These are phyloP conservation scores for Kodamaea neixiangensis DNA, from an alignment of 805 yeast species.

Conservation along the genomic window DNA sequence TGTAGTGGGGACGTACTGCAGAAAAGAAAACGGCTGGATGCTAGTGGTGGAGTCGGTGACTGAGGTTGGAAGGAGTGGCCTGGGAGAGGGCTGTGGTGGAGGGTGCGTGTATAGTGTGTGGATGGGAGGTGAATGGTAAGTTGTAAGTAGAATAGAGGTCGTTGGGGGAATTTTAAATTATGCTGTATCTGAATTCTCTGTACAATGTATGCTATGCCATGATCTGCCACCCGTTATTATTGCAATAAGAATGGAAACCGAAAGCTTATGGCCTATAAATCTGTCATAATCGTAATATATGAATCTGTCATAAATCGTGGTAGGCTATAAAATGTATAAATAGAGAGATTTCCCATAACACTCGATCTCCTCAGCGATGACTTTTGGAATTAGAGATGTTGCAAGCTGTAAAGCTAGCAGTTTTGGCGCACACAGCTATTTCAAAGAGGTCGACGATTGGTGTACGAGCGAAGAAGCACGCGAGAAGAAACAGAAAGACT, in stretches of 20 bases:
- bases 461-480: background rate
- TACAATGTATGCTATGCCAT: too few relatives aligned
- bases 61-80: too few relatives aligned
- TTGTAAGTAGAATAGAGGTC: background rate
- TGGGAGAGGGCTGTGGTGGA: background rate
- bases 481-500: background rate
- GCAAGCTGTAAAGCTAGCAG: too few relatives aligned
- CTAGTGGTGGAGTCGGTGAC: background rate
- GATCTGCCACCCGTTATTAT: too few relatives aligned
- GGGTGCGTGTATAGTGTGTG: background rate
- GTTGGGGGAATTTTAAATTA: too few relatives aligned
- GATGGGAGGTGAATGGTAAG: background rate
- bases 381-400: background rate
- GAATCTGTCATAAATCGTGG: background rate
- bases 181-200: too few relatives aligned
- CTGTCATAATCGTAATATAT: too few relatives aligned
- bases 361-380: too few relatives aligned
- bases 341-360: too few relatives aligned
- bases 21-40: background rate
- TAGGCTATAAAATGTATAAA: background rate
- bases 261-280: too few relatives aligned
- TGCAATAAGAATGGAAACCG: background rate
- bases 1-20: background rate
- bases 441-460: background rate
- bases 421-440: too few relatives aligned